phyloP scores from a whole-genome alignment of 176 grass and related monocot genomes.

The Avena insularis region DNA sequence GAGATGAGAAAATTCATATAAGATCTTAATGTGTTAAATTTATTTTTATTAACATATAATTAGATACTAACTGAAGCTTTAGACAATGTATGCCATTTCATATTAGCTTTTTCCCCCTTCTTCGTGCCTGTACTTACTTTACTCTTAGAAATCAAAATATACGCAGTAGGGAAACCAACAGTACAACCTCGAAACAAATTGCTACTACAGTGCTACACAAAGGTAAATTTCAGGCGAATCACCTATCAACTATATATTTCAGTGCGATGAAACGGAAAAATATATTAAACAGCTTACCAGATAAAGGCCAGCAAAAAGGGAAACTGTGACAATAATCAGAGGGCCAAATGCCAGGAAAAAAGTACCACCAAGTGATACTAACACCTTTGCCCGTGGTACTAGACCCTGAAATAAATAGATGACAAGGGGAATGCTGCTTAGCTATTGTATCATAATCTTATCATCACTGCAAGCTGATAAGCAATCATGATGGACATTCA shows the following conservation, averaged over 20 bases:
- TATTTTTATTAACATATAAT: background rate
- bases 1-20: background rate
- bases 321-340: slow-evolving; percentile 67
- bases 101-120: too few species aligned
- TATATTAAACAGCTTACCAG: slow-evolving; percentile 51
- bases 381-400: slow-evolving; percentile 81
- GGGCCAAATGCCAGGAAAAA: slow-evolving; percentile 92
- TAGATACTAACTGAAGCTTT: background rate
- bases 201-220: background rate
- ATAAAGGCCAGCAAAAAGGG: slow-evolving; percentile 79
- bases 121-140: too few species aligned
- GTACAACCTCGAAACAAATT: too few species aligned
- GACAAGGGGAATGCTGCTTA: background rate
- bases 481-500: background rate
- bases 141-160: too few species aligned
- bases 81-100: background rate
- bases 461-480: background rate
- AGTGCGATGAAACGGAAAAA: background rate
- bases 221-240: background rate
- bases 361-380: slow-evolving; percentile 83
- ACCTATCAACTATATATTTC: background rate
- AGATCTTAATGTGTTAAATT: background rate
- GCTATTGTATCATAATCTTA: slow-evolving; percentile 5
- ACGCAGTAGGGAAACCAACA: too few species aligned
- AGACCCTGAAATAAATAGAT: slow-evolving; percentile 63